Evolutionary conservation across 2,329 filamentous ascomycete species (phyloP).

Genomic region (Penicillium frequentans): DNA sequence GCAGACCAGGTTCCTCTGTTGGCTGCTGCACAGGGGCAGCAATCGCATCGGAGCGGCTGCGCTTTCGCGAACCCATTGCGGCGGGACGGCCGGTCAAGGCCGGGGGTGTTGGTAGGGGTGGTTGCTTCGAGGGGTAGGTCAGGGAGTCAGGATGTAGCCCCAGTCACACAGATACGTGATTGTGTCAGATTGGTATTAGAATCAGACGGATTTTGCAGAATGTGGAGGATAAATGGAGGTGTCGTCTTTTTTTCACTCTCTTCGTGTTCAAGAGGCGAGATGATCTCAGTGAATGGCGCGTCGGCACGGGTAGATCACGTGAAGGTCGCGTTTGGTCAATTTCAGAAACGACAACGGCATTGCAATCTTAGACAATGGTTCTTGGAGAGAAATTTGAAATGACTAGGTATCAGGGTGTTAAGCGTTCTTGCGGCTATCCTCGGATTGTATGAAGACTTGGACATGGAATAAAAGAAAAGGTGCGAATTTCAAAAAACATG

Average conservation of each 20-base stretch:
- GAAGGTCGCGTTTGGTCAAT: conserved; percentile 18
- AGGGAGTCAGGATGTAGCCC: background rate
- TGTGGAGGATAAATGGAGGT: conserved; percentile 2
- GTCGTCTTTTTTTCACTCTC: conserved; percentile 13
- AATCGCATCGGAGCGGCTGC: conserved; percentile 57
- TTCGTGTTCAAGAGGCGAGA: conserved; percentile 29
- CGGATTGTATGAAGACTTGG: background rate
- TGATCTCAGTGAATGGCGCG: conserved; percentile 35
- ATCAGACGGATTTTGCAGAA: background rate
- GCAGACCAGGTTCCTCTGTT: conserved; percentile 43
- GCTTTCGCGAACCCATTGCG: conserved; percentile 57
- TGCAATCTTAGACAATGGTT: background rate
- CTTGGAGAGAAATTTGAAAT: background rate
- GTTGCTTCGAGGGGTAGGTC: background rate
- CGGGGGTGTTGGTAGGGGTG: conserved; percentile 1
- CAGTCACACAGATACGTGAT: background rate
- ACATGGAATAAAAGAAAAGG: background rate
- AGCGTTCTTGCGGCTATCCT: too few species aligned
- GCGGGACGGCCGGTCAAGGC: conserved; percentile 29
- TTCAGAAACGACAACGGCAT: background rate
- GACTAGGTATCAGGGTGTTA: background rate
- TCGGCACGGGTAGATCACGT: conserved; percentile 33
- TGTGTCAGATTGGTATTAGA: background rate
- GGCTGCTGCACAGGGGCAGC: conserved; percentile 45
- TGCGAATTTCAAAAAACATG: too few species aligned